A percentile compares a stretch with the other conserved stretches of the same genome.
These are phyloP conservation scores for Petunia hybrid DNA, from an alignment of 305 asterid species.

Conservation along the genomic window DNA sequence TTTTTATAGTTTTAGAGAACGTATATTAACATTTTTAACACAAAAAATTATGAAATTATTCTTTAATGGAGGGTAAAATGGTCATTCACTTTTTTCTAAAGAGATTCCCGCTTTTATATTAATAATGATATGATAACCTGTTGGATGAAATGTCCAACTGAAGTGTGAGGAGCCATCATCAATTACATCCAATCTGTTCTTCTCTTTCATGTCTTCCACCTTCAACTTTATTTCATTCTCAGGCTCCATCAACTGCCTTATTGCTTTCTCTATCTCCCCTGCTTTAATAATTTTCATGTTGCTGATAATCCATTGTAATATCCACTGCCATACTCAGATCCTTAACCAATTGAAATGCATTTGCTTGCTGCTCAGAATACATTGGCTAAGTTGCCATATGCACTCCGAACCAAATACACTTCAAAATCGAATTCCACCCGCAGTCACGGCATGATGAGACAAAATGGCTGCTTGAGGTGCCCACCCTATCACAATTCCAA, in stretches of 20 bases:
- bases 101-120: too few relatives aligned
- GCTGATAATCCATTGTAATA: slow-evolving; percentile 48
- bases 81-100: too few relatives aligned
- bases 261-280: slow-evolving; percentile 42
- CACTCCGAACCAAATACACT: slow-evolving; percentile 59
- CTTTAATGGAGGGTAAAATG: too few relatives aligned
- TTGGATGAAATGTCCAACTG: slow-evolving; percentile 36
- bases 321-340: slow-evolving; percentile 53
- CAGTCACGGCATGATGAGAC: slow-evolving; percentile 56
- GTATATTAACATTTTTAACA: too few relatives aligned
- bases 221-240: slow-evolving; percentile 32
- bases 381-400: slow-evolving; percentile 60
- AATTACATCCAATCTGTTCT: slow-evolving; percentile 38
- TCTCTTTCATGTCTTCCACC: slow-evolving; percentile 34
- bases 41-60: too few relatives aligned
- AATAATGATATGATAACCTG: slow-evolving; percentile 19
- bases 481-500: slow-evolving; percentile 70
- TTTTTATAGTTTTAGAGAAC: too few relatives aligned
- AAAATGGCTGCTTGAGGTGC: slow-evolving; percentile 58
- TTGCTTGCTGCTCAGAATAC: slow-evolving; percentile 57
- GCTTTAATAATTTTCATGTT: slow-evolving; percentile 38
- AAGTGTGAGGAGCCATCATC: slow-evolving; percentile 43
- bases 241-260: slow-evolving; percentile 45
- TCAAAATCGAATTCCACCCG: slow-evolving; percentile 65
- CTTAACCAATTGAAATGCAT: slow-evolving; percentile 53